Conservation (phyloP, 2,329 filamentous ascomycete species). For the Bipolaris cookei region DNA sequence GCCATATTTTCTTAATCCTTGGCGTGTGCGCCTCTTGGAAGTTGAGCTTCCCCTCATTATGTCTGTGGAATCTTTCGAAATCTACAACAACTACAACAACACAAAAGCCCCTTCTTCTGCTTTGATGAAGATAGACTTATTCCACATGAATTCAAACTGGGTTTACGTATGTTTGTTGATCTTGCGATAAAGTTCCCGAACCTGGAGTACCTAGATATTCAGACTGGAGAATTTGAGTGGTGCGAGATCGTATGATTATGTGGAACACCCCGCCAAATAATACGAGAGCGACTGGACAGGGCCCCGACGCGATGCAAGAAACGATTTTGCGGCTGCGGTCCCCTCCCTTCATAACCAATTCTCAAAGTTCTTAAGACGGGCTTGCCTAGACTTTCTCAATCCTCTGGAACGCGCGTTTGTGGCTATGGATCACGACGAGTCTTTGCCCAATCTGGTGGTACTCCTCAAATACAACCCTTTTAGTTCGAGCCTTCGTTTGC, state of each 20-base stretch:
- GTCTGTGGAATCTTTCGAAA: background rate
- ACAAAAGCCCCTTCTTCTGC: background rate
- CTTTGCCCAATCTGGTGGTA: background rate
- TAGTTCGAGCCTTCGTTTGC: background rate
- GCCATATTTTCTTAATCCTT: background rate
- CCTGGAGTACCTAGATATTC: background rate
- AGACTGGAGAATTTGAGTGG: background rate
- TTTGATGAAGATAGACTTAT: background rate
- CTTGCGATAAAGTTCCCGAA: background rate
- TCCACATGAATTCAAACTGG: background rate
- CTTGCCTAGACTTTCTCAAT: background rate
- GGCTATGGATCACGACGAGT: background rate
- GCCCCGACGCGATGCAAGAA: background rate
- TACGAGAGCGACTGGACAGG: background rate
- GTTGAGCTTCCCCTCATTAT: background rate
- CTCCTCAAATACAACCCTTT: background rate
- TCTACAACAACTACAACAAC: background rate
- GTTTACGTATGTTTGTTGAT: background rate
- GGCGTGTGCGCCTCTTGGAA: slow-evolving; percentile 2
- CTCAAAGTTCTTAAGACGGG: background rate
- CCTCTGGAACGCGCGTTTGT: background rate
- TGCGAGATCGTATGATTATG: background rate
- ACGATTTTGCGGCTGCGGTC: background rate
- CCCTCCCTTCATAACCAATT: background rate
- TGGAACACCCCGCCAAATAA: background rate